Conservation (phyloP, 202 grass and related monocot genomes). For the Schoenoplectus tabernaemontani region DNA sequence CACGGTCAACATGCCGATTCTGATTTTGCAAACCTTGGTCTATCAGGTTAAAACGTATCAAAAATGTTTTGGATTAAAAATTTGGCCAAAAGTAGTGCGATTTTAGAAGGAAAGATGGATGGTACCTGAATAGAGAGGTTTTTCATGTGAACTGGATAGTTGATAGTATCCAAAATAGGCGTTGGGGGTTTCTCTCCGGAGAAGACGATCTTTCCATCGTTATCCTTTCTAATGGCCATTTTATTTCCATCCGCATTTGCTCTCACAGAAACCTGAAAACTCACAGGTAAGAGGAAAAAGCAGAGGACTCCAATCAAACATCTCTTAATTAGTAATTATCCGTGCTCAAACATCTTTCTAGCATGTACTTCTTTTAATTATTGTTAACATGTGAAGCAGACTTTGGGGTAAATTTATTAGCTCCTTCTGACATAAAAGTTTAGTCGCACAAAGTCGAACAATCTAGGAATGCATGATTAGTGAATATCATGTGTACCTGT, state of each 20-base stretch:
- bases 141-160: slow-evolving; percentile 83
- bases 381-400: neutral
- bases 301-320: neutral
- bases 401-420: neutral
- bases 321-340: neutral
- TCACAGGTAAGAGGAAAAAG: neutral
- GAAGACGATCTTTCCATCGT: slow-evolving; percentile 49
- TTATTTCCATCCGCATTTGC: slow-evolving; percentile 42
- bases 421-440: neutral
- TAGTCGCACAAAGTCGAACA: neutral
- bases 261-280: slow-evolving; percentile 41
- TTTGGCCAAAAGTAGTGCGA: neutral
- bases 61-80: neutral
- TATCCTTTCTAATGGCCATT: slow-evolving; percentile 41
- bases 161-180: slow-evolving; percentile 67
- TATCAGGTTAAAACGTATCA: neutral
- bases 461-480: neutral
- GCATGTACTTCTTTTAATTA: neutral
- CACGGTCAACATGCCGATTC: no score
- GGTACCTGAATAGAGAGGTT: slow-evolving; percentile 29
- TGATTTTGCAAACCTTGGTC: no score
- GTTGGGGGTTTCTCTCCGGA: slow-evolving; percentile 65
- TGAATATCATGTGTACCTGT: slow-evolving; percentile 5
- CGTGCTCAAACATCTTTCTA: neutral
- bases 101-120: neutral